Conservation (phyloP, 2,329 filamentous ascomycete genomes). For the Neonectria sp. region DNA sequence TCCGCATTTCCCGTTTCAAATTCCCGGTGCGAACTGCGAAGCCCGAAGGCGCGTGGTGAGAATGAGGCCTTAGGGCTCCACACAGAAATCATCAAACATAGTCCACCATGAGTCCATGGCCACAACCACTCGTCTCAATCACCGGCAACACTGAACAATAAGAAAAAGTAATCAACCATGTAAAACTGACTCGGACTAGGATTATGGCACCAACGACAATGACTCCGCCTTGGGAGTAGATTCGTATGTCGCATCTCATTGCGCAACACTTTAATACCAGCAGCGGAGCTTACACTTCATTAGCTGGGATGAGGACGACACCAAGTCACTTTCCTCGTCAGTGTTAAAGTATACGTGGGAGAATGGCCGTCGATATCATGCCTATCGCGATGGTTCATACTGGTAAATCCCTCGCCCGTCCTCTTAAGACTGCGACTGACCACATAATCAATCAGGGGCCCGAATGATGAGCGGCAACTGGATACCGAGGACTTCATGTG, state of each 20-base stretch:
- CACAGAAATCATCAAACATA: neutral
- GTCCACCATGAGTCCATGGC: too few relatives aligned
- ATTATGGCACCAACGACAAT: neutral
- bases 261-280: neutral
- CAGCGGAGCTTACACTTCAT: neutral
- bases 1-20: too few relatives aligned
- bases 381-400: neutral
- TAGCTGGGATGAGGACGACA: slow-evolving; percentile 7
- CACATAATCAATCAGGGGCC: neutral
- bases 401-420: neutral
- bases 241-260: neutral
- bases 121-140: too few relatives aligned
- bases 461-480: slow-evolving; percentile 13
- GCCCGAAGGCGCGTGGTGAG: too few relatives aligned
- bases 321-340: neutral
- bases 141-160: too few relatives aligned
- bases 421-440: neutral
- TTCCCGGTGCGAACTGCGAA: too few relatives aligned
- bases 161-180: too few relatives aligned
- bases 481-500: slow-evolving; percentile 14
- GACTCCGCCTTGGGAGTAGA: slow-evolving; percentile 6
- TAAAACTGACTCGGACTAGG: neutral
- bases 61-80: neutral
- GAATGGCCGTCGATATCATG: neutral
- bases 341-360: slow-evolving; percentile 3